Evolutionary conservation across 352 stramenopile species (phyloP), one percentile per base, ranked within the genome.

Genomic region (Pythium aristosporum): DNA sequence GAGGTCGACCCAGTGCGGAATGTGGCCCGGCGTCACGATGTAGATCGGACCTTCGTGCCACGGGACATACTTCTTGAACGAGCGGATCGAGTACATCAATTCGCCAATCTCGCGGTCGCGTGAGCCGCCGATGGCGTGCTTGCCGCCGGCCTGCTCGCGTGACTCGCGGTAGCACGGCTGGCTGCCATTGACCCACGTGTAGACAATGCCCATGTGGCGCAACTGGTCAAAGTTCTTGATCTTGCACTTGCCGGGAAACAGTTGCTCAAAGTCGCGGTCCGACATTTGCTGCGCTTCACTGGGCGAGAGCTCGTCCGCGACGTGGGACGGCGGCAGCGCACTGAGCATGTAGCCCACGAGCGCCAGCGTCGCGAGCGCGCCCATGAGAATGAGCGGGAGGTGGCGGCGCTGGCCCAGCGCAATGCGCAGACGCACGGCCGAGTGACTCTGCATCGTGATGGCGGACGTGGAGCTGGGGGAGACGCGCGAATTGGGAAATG

Each of bases 161-260:
- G 69, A 58, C 20, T 90, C 70, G 30, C 82, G 78, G 78, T 96
- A 94, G 77, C 87, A 96, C n/a, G 80, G 85, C 70, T 90, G 73
- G 49, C 73, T 91, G 60, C 85, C 87, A 64, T 96, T 96, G 21
- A 94, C 85, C 87, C 85, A 96, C 75, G 85, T 96, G 79, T 96
- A 96, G 47, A 96, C 87, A 62, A 96, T 93, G 43, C 82, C 89
- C 80, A 92, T 90, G 69, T 83, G 87, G 5, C 85, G 84, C 49
- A 96, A 59, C 55, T 81, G 63, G 52, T 96, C 84, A 60, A 91
- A 93, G 76, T 94, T 94, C 67, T 90, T 87, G 69, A 95, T 93
- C 57, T 80, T 75, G 72, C 87, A 95, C 63, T 91, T 75, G 49
- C 77, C 83, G 0, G 80, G 84, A 74, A 84, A 96, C 55, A 88